A percentile compares a stretch with the other conserved stretches of the same genome.
These are phyloP conservation scores for Globisporangium acanthophoron DNA, from an alignment of 352 stramenopile species.

Conservation along the genomic window DNA sequence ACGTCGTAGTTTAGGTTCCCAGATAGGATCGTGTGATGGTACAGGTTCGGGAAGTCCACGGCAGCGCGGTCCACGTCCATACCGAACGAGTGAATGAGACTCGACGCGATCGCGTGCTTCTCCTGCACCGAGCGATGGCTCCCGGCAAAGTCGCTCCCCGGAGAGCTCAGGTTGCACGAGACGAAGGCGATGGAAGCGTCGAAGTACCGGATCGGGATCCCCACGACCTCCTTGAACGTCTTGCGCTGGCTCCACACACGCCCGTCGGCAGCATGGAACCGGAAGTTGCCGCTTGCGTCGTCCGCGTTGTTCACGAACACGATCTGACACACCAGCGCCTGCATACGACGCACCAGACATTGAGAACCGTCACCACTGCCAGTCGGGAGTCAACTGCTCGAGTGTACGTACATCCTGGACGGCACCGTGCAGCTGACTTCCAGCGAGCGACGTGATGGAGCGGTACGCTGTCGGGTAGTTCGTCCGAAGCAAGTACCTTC, in stretches of 20 bases:
- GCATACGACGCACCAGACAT: conserved; percentile 2
- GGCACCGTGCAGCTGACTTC: conserved; percentile 44
- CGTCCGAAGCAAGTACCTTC: conserved; percentile 61
- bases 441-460: conserved; percentile 75
- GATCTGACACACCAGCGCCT: conserved; percentile 77
- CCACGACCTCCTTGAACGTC: conserved; percentile 71
- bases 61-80: conserved; percentile 71
- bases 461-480: conserved; percentile 79
- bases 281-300: conserved; percentile 73
- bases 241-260: conserved; percentile 73
- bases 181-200: conserved; percentile 83
- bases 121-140: conserved; percentile 24
- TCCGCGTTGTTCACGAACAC: conserved; percentile 85
- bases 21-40: conserved; percentile 78
- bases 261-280: conserved; percentile 58
- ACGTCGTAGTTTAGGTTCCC: conserved; percentile 82
- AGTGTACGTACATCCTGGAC: conserved; percentile 47
- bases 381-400: background rate
- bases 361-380: background rate
- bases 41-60: conserved; percentile 80
- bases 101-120: conserved; percentile 55
- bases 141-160: conserved; percentile 11
- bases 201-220: conserved; percentile 79
- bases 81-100: conserved; percentile 72
- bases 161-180: conserved; percentile 57